Conservation (phyloP, 495 filamentous ascomycete genomes). For the Aspergillus sclerotiicarbonarius region DNA sequence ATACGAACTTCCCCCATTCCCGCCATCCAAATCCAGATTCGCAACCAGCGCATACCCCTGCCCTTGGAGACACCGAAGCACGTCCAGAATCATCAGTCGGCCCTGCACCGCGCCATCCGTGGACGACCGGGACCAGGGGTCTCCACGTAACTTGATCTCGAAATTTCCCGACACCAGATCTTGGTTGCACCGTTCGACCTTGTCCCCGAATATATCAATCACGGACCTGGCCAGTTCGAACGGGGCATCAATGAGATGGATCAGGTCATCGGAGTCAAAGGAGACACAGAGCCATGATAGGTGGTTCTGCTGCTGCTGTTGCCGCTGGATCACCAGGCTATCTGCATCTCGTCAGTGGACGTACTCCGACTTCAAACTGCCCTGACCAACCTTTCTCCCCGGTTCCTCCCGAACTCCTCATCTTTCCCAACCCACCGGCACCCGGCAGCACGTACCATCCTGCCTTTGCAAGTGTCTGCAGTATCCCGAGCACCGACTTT, state of each 20-base stretch:
- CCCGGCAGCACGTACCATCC: constrained; percentile 5
- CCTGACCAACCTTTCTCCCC: neutral
- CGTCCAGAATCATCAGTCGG: constrained; percentile 10
- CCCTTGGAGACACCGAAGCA: constrained; percentile 12
- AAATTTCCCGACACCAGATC: constrained; percentile 16
- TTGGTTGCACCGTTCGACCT: constrained; percentile 12
- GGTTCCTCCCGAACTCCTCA: neutral
- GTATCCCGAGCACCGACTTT: constrained; percentile 5
- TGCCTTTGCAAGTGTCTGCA: constrained; percentile 14
- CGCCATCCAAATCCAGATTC: constrained; percentile 12
- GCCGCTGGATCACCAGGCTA: constrained; percentile 8
- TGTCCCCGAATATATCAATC: constrained; percentile 6
- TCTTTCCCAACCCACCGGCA: neutral
- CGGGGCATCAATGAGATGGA: constrained; percentile 15
- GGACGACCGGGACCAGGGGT: neutral
- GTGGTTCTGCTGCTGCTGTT: neutral
- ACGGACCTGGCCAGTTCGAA: constrained; percentile 5
- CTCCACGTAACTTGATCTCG: constrained; percentile 12
- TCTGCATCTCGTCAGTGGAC: constrained; percentile 2
- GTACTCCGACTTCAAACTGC: neutral
- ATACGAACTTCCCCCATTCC: constrained; percentile 10
- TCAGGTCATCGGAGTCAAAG: constrained; percentile 14
- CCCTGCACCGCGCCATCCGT: constrained; percentile 10
- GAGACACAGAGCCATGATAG: constrained; percentile 16
- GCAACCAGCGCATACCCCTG: constrained; percentile 13